Evolutionary conservation across 2,329 filamentous ascomycete species (phyloP).

Genomic region (Claviceps africana): DNA sequence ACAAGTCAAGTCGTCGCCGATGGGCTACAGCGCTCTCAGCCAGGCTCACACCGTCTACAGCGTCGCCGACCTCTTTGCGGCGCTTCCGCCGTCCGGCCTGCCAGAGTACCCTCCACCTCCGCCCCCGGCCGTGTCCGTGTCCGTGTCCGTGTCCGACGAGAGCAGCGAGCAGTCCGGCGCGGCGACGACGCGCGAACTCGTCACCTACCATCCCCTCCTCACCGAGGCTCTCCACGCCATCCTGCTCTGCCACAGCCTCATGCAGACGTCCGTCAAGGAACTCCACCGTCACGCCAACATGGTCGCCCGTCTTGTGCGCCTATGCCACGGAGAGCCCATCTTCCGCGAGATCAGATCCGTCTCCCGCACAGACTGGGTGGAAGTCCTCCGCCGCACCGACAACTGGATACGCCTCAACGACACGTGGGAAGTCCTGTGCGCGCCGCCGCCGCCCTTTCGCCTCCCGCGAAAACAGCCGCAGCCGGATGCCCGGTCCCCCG

Average conservation of each 20-base stretch:
- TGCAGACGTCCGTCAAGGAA: conserved; percentile 67
- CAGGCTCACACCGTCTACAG: conserved; percentile 26
- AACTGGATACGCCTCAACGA: conserved; percentile 52
- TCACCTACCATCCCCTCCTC: conserved; percentile 67
- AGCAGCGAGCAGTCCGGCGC: background rate
- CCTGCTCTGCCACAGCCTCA: conserved; percentile 63
- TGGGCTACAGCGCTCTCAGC: conserved; percentile 8
- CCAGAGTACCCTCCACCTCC: conserved; percentile 45
- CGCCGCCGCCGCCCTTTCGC: conserved; percentile 19
- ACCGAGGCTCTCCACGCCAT: conserved; percentile 66
- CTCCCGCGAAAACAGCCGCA: background rate
- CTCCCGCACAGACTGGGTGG: conserved; percentile 66
- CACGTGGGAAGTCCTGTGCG: conserved; percentile 59
- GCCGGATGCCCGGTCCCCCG: background rate
- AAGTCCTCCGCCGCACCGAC: conserved; percentile 51
- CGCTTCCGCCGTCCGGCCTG: conserved; percentile 50
- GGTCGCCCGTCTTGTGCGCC: conserved; percentile 58
- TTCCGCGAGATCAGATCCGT: conserved; percentile 61
- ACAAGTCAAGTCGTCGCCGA: background rate
- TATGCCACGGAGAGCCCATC: conserved; percentile 68
- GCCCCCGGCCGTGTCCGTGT: too few species aligned
- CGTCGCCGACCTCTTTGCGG: conserved; percentile 53
- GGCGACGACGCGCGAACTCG: conserved; percentile 15
- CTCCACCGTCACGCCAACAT: conserved; percentile 69
- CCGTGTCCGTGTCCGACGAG: background rate